Base-by-base conservation (phyloP, 768 basidiomycete species). In the Auricularia cornea region DNA sequence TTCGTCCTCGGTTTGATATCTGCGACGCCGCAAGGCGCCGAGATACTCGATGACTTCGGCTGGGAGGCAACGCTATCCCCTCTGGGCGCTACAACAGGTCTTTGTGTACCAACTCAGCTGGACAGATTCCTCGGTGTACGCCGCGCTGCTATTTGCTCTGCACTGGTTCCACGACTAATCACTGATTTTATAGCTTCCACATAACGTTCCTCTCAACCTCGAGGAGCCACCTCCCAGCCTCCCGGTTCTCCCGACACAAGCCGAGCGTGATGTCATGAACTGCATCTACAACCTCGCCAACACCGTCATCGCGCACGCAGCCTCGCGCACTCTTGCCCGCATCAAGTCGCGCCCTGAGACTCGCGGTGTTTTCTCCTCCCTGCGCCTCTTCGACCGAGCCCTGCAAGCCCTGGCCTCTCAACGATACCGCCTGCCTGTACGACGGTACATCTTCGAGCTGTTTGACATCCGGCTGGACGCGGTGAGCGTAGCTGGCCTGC, bases 221-320 rank as follows among this genome's bases (percentile, higher is more conserved):
- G 56, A 63, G 32, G 62, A 32, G 70, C 69, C 38, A 67, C 82
- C 73, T 63, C 75, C 67, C 63, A 84, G 83, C 2, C 73, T 95
- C 31, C 76, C 85, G 63, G 84, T 88, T 3, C 85, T 90, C 10
- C 81, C 82, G 0, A 78, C 83, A 6, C 84, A 87, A 65, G 77
- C 83, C 40, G 95, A 98, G 69, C 80, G 86, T 3, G 92, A 96
- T 68, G 87, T 92, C 31, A 82, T 95, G 68, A 88, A 89, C 3
- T 91, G 92, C 3, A 91, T 99, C 59, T 89, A 94, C 69, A 98
- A 98, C 72, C 79, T 99, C 48, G 88, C 90, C 31, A 99, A 99
- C 71, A 92, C 94, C 23, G 94, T 98, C 60, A 90, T 98, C 63
- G 94, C 95, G 0, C 95, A 95, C 70, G 85, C 92, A 28, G 94